A percentile compares a stretch with the other conserved stretches of the same genome.
Conservation (phyloP, 208 protist species). For the Trypanosoma cruzi region DNA sequence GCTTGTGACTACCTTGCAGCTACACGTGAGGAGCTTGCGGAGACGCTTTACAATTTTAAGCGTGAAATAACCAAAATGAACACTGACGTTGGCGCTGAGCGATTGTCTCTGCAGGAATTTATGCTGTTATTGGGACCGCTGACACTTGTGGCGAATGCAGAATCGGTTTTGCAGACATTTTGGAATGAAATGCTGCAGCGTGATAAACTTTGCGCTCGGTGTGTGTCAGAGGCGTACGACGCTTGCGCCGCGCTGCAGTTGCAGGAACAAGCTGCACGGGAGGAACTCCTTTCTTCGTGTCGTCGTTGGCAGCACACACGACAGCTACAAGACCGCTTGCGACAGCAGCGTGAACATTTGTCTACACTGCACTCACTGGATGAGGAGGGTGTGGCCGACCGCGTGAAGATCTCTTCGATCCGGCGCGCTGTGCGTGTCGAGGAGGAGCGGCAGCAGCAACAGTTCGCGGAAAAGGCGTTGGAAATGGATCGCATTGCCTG, state of each 20-base stretch:
- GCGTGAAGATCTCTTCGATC: conserved; percentile 1
- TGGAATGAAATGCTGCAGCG: conserved; percentile 3
- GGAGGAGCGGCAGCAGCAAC: conserved; percentile 8
- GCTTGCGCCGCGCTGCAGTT: neutral
- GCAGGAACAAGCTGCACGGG: neutral
- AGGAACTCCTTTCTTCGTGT: conserved; percentile 4
- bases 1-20: conserved; percentile 6
- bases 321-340: conserved; percentile 7
- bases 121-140: conserved; percentile 2
- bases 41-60: neutral
- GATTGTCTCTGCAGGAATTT: conserved; percentile 11
- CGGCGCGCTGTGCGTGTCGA: neutral
- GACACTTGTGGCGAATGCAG: conserved; percentile 17
- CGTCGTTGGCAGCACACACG: conserved; percentile 3
- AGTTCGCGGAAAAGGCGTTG: neutral
- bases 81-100: neutral
- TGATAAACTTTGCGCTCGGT: conserved; percentile 7
- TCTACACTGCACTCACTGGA: neutral
- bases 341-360: conserved; percentile 9
- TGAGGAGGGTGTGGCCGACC: neutral
- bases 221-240: neutral
- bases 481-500: conserved; percentile 1
- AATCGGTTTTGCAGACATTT: neutral
- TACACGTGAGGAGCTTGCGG: neutral
- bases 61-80: neutral